A percentile compares a stretch with the other conserved stretches of the same genome.
Evolutionary conservation across 2,329 filamentous ascomycete genomes (phyloP).

Genomic region (Lachnellula hyalina): DNA sequence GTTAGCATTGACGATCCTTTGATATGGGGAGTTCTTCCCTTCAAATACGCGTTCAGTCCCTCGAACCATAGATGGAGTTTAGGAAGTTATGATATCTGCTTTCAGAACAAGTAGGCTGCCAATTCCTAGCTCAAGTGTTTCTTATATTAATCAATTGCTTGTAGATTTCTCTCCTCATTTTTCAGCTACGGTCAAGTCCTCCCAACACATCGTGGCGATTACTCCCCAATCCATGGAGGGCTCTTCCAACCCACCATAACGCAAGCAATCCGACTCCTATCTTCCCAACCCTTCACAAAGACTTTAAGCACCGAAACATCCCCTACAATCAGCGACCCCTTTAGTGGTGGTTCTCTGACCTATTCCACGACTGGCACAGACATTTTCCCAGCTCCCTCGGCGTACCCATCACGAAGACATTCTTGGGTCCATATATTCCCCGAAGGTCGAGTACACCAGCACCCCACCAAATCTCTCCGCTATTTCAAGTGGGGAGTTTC

Average conservation of each 20-base stretch:
- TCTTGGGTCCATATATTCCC: slow-evolving; percentile 95
- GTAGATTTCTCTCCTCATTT: slow-evolving; percentile 66
- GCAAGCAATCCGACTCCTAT: slow-evolving; percentile 80
- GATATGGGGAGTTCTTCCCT: slow-evolving; percentile 84
- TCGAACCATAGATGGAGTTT: slow-evolving; percentile 81
- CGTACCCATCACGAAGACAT: slow-evolving; percentile 63
- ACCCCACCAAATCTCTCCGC: slow-evolving; percentile 69
- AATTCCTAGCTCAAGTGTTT: neutral
- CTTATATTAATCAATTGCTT: slow-evolving; percentile 1
- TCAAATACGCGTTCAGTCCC: slow-evolving; percentile 65
- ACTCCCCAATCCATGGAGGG: slow-evolving; percentile 70
- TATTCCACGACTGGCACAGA: slow-evolving; percentile 66
- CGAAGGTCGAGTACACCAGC: slow-evolving; percentile 90
- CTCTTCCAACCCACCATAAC: slow-evolving; percentile 85
- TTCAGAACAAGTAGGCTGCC: slow-evolving; percentile 67
- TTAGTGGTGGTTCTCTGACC: slow-evolving; percentile 41
- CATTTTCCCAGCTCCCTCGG: slow-evolving; percentile 64
- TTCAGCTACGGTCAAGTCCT: slow-evolving; percentile 87
- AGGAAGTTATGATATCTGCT: slow-evolving; percentile 93
- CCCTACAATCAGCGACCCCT: slow-evolving; percentile 44
- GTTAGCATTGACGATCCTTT: slow-evolving; percentile 85
- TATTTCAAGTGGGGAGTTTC: slow-evolving; percentile 99
- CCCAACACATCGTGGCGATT: slow-evolving; percentile 74
- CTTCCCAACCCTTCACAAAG: slow-evolving; percentile 46
- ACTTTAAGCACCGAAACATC: slow-evolving; percentile 13